phyloP scores from a whole-genome alignment of 2,329 filamentous ascomycete genomes.

The Trichophaea hybrida region DNA sequence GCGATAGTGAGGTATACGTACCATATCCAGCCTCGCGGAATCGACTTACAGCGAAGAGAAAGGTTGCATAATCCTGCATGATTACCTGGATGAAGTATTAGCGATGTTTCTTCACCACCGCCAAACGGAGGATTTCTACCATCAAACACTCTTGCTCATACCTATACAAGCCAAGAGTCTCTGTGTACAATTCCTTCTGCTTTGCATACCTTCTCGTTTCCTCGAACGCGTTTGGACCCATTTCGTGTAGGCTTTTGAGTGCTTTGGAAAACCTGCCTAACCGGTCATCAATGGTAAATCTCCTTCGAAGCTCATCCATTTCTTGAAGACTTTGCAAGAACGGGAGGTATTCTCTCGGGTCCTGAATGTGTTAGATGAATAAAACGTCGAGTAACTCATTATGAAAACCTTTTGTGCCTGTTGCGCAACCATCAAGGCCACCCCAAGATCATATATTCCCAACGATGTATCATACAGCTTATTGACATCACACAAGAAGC shows the following conservation, averaged over 20 bases:
- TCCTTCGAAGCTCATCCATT: slow-evolving; percentile 53
- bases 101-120: neutral
- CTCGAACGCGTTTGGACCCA: slow-evolving; percentile 50
- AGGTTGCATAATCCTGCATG: slow-evolving; percentile 62
- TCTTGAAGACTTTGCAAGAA: slow-evolving; percentile 80
- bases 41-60: slow-evolving; percentile 59
- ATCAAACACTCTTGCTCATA: slow-evolving; percentile 47
- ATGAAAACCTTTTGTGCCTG: slow-evolving; percentile 62
- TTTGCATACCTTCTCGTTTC: slow-evolving; percentile 64
- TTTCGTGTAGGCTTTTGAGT: slow-evolving; percentile 55
- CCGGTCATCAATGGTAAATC: slow-evolving; percentile 80
- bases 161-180: slow-evolving; percentile 66
- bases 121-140: too few species aligned
- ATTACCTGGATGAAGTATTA: slow-evolving; percentile 30
- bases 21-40: slow-evolving; percentile 72
- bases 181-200: slow-evolving; percentile 65
- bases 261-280: slow-evolving; percentile 65
- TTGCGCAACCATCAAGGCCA: slow-evolving; percentile 81
- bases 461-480: slow-evolving; percentile 80
- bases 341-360: slow-evolving; percentile 86
- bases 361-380: slow-evolving; percentile 32
- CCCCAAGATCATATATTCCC: slow-evolving; percentile 79
- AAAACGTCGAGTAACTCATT: neutral
- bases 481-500: slow-evolving; percentile 89
- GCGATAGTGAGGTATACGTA: slow-evolving; percentile 23